Evolutionary conservation across 345 rosid species (phyloP).

Genomic region (Melaleuca quinquenervia): DNA sequence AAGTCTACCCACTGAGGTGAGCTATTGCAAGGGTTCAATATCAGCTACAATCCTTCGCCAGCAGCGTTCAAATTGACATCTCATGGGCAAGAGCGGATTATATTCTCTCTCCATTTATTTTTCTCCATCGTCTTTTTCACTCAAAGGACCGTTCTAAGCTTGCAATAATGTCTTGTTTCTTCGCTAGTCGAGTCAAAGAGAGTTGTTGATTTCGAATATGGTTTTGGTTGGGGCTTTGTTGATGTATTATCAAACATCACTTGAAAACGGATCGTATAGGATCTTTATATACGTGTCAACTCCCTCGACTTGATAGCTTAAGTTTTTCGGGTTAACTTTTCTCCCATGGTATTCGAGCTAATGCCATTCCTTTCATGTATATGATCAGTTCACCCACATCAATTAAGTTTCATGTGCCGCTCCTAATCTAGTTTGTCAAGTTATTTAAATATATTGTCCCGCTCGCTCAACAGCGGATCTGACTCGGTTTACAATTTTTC

Average conservation of each 20-base stretch:
- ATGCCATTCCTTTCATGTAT: fast-evolving
- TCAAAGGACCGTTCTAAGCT: background rate
- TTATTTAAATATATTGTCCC: background rate
- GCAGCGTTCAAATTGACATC: background rate
- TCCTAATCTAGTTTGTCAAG: fast-evolving
- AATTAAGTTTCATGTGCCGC: background rate
- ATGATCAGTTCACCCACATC: fast-evolving
- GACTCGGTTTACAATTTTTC: background rate
- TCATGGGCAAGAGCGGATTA: background rate
- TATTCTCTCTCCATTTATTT: background rate
- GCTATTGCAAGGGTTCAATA: background rate
- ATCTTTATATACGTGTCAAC: fast-evolving
- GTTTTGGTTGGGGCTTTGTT: background rate
- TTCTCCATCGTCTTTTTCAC: background rate
- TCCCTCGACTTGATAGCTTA: fast-evolving
- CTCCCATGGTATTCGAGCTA: fast-evolving
- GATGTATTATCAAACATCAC: background rate
- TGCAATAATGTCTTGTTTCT: background rate
- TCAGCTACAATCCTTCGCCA: background rate
- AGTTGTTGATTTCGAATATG: background rate
- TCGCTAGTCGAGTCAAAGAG: background rate
- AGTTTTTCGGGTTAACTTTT: background rate
- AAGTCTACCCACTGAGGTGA: background rate
- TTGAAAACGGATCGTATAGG: no score
- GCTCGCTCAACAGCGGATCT: background rate